Evolutionary conservation across 768 basidiomycete species (phyloP), one percentile per base, ranked within the genome.

Genomic region (Hysterangium stoloniferum): DNA sequence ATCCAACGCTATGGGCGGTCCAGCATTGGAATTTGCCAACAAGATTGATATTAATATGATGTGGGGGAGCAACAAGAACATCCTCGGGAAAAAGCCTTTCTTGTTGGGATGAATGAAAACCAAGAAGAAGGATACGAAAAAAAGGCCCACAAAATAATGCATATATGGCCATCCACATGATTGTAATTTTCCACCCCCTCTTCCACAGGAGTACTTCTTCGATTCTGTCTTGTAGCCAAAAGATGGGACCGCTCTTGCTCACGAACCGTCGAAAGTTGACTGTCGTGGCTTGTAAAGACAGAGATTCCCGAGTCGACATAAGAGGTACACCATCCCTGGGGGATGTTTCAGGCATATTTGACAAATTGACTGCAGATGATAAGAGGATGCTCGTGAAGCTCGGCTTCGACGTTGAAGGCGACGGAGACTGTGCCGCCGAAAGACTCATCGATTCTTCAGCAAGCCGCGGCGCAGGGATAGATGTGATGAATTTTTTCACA

Each of bases 171-270:
- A 94, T 81, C 84, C 86, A 94, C 0, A 78, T 73, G 34, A 68
- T 61, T 1, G 92, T 93, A 35, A 77, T 69, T 58, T 73, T 76
- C 83, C 81, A 84, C 0, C 84, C 82, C 38, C 76, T 74, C 62
- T 77, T 82, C 92, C 92, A 94, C 56, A 86, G 70, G 3, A 94
- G 49, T 3, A 92, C 72, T 66, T 94, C 92, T 63, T 95, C 92
- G 12, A 88, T 60, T 1, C 92, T 68, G 61, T 96, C 92, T 66
- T 89, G 88, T 17, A 94, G 56, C 92, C 91, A 95, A 59, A 94
- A 95, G 6, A 92, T 67, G 0, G 86, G 84, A 0, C 88, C 87
- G 3, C 80, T 71, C 57, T 75, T 81, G 5, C 79, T 74, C 3
- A 93, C 76, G 53, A 95, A 94, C 20, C 88, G 71, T 55, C 82